Evolutionary conservation across 73 alveolate genomes (phyloP).

Genomic region (Paramecium primaurelia): DNA sequence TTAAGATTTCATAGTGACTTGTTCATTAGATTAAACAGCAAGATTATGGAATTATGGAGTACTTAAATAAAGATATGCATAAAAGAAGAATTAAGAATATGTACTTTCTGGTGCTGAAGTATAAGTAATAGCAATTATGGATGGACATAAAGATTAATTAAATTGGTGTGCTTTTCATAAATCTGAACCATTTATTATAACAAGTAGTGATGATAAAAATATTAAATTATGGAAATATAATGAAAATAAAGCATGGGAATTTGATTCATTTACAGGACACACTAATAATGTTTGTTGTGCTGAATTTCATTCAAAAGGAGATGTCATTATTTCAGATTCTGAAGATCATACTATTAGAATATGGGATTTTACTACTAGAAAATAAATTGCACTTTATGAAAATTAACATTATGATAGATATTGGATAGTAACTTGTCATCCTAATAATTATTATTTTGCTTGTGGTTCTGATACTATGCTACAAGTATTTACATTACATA

Average conservation of each 20-base stretch:
- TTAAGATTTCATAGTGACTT: slow-evolving; percentile 92
- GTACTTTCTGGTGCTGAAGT: slow-evolving; percentile 71
- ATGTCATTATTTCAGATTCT: slow-evolving; percentile 77
- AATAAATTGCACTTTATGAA: slow-evolving; percentile 67
- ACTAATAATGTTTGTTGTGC: slow-evolving; percentile 86
- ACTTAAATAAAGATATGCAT: slow-evolving; percentile 5
- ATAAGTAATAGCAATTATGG: slow-evolving; percentile 84
- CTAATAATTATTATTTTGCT: slow-evolving; percentile 80
- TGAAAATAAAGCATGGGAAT: slow-evolving; percentile 84
- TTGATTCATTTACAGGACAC: slow-evolving; percentile 88
- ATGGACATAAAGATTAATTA: slow-evolving; percentile 93
- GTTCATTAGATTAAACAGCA: slow-evolving; percentile 95
- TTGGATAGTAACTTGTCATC: slow-evolving; percentile 87
- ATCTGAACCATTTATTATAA: slow-evolving; percentile 69
- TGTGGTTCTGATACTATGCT: slow-evolving; percentile 86
- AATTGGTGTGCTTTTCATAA: slow-evolving; percentile 93
- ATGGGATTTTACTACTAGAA: slow-evolving; percentile 85
- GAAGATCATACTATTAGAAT: slow-evolving; percentile 90
- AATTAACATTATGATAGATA: slow-evolving; percentile 85
- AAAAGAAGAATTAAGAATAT: background rate
- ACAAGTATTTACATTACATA: slow-evolving; percentile 82
- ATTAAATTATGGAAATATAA: slow-evolving; percentile 87
- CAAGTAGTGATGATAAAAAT: slow-evolving; percentile 90
- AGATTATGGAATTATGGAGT: slow-evolving; percentile 83
- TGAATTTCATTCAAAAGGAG: slow-evolving; percentile 86